Percentiles rank a stretch among this genome's conserved stretches.
Conservation (phyloP, 2,329 filamentous ascomycete species). For the Tothia fuscella region DNA sequence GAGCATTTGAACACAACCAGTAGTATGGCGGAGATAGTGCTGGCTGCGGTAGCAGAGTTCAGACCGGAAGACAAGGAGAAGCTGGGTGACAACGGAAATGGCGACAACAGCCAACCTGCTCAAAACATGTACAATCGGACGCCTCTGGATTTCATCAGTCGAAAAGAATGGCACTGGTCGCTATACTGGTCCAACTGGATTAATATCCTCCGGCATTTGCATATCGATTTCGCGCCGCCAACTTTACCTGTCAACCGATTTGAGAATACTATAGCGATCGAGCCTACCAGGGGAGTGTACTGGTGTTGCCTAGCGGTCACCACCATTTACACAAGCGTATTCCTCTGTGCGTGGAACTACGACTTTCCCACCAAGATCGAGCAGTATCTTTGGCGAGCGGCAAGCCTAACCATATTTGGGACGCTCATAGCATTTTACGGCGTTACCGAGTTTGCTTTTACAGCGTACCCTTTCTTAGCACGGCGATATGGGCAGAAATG, state of each 20-base stretch:
- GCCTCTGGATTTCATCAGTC: neutral
- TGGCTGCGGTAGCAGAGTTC: neutral
- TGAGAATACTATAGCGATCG: neutral
- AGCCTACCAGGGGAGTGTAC: no score
- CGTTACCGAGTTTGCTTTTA: no score
- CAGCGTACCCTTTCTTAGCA: no score
- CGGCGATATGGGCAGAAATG: no score
- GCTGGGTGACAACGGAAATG: no score
- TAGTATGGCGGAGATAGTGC: no score
- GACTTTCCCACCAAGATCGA: neutral
- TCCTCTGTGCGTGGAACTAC: neutral
- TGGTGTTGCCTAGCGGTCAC: no score
- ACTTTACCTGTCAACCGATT: neutral
- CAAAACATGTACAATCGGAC: neutral
- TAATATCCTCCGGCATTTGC: neutral
- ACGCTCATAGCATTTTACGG: no score
- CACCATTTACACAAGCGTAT: neutral
- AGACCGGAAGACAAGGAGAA: no score
- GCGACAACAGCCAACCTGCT: no score
- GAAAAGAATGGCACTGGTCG: neutral
- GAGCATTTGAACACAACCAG: neutral
- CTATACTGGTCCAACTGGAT: no score
- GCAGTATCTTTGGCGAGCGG: neutral
- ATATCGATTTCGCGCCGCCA: neutral
- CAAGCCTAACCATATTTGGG: neutral